Conservation (phyloP, 257 asterid species). For the Solanum tacnaense region DNA sequence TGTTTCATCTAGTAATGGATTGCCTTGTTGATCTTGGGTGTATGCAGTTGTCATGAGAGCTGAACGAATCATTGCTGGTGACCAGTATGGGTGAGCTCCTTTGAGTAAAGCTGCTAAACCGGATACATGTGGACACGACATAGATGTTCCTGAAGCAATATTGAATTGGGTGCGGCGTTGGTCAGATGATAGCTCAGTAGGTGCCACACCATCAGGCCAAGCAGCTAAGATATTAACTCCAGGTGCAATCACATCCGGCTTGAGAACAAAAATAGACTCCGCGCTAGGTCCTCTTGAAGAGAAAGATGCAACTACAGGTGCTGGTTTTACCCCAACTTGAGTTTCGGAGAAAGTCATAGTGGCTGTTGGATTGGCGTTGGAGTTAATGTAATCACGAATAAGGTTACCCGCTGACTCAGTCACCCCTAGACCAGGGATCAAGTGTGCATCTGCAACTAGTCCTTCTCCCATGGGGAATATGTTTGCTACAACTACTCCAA, state of each 20-base stretch:
- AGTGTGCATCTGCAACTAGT: conserved; percentile 59
- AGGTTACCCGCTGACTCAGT: conserved; percentile 36
- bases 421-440: conserved; percentile 58
- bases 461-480: conserved; percentile 81
- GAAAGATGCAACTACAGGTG: conserved; percentile 84
- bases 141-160: conserved; percentile 72
- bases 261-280: conserved; percentile 34
- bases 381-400: conserved; percentile 33
- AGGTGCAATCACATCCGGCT: conserved; percentile 83
- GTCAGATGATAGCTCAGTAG: conserved; percentile 48
- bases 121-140: conserved; percentile 89
- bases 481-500: conserved; percentile 64
- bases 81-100: conserved; percentile 90
- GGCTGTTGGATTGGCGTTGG: conserved; percentile 45
- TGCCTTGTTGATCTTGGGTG: conserved; percentile 31
- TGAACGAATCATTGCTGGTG: conserved; percentile 85
- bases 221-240: conserved; percentile 89
- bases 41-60: conserved; percentile 88
- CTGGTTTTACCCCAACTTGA: conserved; percentile 49
- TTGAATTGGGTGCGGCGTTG: conserved; percentile 51
- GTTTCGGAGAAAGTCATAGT: conserved; percentile 58
- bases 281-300: conserved; percentile 73
- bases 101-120: conserved; percentile 78
- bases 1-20: conserved; percentile 49
- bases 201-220: conserved; percentile 67